Evolutionary conservation across 1,139 yeast genomes (phyloP).

Genomic region (Geotrichum bryndzae): DNA sequence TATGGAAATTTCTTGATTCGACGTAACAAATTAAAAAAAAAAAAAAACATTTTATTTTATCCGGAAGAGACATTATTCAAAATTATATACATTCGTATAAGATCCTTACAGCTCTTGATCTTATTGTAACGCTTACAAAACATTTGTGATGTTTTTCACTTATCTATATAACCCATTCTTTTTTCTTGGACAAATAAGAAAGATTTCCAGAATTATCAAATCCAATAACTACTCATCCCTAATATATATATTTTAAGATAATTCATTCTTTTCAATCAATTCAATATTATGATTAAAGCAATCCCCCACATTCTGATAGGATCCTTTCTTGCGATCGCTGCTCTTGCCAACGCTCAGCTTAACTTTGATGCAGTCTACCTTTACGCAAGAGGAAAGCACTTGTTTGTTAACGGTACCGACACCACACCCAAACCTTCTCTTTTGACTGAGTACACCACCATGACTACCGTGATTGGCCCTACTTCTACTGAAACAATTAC

Average conservation of each 20-base stretch:
- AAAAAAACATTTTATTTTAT: background rate
- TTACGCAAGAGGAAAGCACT: background rate
- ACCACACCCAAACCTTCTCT: background rate
- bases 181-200: background rate
- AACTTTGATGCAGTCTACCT: background rate
- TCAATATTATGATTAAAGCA: background rate
- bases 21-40: background rate
- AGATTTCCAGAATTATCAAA: background rate
- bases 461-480: constrained; percentile 8
- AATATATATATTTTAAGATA: too few species aligned
- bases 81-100: too few species aligned
- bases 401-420: background rate
- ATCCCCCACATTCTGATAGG: background rate
- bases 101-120: background rate
- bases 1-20: constrained; percentile 1
- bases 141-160: background rate
- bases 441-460: background rate
- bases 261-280: background rate
- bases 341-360: background rate
- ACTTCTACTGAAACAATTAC: constrained; percentile 13
- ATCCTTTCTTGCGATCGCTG: background rate
- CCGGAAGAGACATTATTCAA: too few species aligned
- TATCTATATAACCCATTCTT: background rate
- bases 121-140: background rate
- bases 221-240: background rate